phyloP scores from a whole-genome alignment of 805 yeast genomes.

The Clavispora fructus region DNA sequence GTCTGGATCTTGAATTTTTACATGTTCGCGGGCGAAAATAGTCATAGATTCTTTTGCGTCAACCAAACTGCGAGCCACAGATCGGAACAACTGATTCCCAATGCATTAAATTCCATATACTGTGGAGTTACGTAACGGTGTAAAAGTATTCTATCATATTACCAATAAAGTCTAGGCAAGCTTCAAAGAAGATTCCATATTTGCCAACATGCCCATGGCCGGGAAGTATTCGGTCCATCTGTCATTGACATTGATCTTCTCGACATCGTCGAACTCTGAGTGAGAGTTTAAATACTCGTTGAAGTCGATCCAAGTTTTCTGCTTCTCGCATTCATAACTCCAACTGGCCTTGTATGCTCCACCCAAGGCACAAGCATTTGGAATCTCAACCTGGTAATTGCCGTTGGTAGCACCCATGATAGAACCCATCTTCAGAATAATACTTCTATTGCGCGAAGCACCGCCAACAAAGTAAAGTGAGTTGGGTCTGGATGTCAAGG shows the following conservation, averaged over 20 bases:
- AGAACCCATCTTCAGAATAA: conserved; percentile 63
- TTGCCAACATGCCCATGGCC: conserved; percentile 50
- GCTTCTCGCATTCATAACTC: conserved; percentile 42
- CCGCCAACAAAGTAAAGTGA: conserved; percentile 85
- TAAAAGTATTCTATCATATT: background rate
- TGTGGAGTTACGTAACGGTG: background rate
- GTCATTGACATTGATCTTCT: conserved; percentile 33
- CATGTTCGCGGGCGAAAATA: background rate
- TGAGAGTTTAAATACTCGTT: conserved; percentile 30
- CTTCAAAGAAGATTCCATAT: conserved; percentile 31
- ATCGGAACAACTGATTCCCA: too few species aligned
- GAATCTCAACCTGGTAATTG: conserved; percentile 64
- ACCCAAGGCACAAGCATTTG: conserved; percentile 90
- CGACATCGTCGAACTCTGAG: conserved; percentile 45
- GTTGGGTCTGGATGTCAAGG: conserved; percentile 53
- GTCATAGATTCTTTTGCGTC: background rate
- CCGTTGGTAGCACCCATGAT: conserved; percentile 66
- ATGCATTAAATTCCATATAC: too few species aligned
- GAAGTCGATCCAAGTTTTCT: conserved; percentile 37
- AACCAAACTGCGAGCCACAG: background rate
- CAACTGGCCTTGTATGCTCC: conserved; percentile 85
- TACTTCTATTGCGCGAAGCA: conserved; percentile 65
- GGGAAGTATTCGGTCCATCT: conserved; percentile 45
- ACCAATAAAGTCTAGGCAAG: too few species aligned
- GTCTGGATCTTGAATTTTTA: background rate